Evolutionary conservation across 345 rosid genomes (phyloP).

Genomic region (Mangifera indica): DNA sequence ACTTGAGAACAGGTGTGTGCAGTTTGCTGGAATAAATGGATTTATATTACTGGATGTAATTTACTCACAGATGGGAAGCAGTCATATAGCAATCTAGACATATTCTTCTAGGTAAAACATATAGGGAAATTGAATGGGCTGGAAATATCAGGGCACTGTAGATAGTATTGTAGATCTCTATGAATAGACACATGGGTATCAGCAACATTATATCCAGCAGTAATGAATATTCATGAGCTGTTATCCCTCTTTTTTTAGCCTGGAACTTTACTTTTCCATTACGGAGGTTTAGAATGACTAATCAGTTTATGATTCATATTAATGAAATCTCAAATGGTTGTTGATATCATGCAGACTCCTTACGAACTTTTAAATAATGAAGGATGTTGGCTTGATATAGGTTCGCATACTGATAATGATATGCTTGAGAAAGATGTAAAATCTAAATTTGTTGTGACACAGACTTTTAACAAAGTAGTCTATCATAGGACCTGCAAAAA

Average conservation of each 20-base stretch:
- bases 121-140: not conserved
- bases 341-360: too few relatives aligned
- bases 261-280: too few relatives aligned
- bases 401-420: not conserved
- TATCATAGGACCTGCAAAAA: not conserved
- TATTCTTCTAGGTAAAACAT: not conserved
- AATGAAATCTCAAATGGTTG: too few relatives aligned
- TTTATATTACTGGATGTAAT: not conserved
- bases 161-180: not conserved
- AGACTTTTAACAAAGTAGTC: not conserved
- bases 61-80: not conserved
- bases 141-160: not conserved
- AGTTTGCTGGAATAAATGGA: not conserved
- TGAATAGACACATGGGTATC: not conserved
- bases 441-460: not conserved
- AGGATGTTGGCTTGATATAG: not conserved
- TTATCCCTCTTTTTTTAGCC: too few relatives aligned
- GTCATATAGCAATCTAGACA: not conserved
- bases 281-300: too few relatives aligned
- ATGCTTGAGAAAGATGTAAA: not conserved
- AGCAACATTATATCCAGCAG: not conserved
- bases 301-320: too few relatives aligned
- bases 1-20: constrained; percentile 69
- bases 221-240: not conserved
- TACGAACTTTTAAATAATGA: not conserved